Conservation (phyloP, 495 filamentous ascomycete genomes). For the Neurospora sp. region DNA sequence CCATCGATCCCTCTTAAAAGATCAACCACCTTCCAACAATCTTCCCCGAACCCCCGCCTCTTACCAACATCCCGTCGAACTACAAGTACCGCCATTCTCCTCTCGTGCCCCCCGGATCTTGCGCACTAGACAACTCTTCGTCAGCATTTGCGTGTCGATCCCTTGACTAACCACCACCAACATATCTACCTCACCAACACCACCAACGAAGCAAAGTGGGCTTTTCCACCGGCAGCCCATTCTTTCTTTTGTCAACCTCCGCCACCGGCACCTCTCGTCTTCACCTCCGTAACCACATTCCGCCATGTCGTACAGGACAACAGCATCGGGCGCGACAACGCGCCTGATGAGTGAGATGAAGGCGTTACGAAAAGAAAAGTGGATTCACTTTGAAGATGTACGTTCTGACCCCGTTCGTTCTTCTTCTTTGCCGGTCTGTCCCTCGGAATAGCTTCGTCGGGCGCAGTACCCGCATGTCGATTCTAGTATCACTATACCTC, state of each 20-base stretch:
- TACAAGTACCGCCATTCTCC: background rate
- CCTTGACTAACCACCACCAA: background rate
- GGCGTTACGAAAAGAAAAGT: constrained; percentile 72
- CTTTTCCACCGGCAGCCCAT: background rate
- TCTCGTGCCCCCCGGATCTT: background rate
- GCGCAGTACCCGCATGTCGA: background rate
- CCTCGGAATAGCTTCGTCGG: background rate
- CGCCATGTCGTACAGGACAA: constrained; percentile 9
- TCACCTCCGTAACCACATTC: background rate
- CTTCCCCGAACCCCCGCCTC: background rate
- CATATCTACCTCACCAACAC: background rate
- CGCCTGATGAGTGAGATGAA: constrained; percentile 88
- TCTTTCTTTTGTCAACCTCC: background rate
- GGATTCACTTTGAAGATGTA: constrained; percentile 69
- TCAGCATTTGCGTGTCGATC: background rate
- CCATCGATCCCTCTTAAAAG: background rate
- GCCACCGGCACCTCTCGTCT: background rate
- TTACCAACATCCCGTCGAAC: background rate
- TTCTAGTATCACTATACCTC: background rate
- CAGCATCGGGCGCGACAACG: constrained; percentile 50
- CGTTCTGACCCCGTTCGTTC: background rate
- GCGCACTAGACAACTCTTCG: background rate
- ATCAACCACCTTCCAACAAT: background rate
- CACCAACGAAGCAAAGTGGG: background rate
- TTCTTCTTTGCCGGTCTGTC: background rate